Evolutionary conservation across 2,329 filamentous ascomycete genomes (phyloP), one percentile per base, ranked within the genome.

Genomic region (Monilinia polystroma): DNA sequence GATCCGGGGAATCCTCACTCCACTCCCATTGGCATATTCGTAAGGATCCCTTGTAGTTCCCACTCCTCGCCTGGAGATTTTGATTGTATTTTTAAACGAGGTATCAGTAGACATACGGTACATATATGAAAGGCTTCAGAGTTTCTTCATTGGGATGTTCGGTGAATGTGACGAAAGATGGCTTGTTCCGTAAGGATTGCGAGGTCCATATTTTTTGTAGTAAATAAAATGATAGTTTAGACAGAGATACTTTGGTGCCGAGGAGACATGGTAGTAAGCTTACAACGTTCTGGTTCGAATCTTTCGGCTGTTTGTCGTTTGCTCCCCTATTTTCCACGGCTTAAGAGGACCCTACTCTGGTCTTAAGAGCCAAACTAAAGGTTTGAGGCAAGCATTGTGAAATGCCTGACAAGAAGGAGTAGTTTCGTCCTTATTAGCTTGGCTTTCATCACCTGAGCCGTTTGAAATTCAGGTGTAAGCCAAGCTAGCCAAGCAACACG

Each of bases 261-360:
- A 66, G 16, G 16, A 29, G 16, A 54, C 56, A 54, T 66, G 64
- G 64, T 66, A 4, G 64, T 66, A 60, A 66, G 64, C 64, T 66
- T 66, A 62, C 56, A 53, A 66, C 64, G 64, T 66, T 62, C 20
- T 60, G 11, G 18, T 32, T 8, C 3, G 43, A 20, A 26, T 53
- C 11, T 6, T 43, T 35, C 20, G 41, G 26, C 35, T 54, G 35
- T 43, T 54, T 20, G 1, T 43, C 35, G 16, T 41, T 43, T n/a
- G 11, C 29, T 26, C n/a, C 4, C n/a, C 32, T 26, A 51, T 38
- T 2, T n/a, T 23, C 38, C 16, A 20, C 2, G 45, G 58, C 45
- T 62, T 12, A 12, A 20, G 7, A 23, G 11, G 4, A 41, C 23
- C 11, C 10, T 14, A 20, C 6, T 38, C 2, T 38, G 18, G 5